Evolutionary conservation across 2,329 filamentous ascomycete genomes (phyloP), one percentile per base, ranked within the genome.

Genomic region (Colletotrichum trifolii): DNA sequence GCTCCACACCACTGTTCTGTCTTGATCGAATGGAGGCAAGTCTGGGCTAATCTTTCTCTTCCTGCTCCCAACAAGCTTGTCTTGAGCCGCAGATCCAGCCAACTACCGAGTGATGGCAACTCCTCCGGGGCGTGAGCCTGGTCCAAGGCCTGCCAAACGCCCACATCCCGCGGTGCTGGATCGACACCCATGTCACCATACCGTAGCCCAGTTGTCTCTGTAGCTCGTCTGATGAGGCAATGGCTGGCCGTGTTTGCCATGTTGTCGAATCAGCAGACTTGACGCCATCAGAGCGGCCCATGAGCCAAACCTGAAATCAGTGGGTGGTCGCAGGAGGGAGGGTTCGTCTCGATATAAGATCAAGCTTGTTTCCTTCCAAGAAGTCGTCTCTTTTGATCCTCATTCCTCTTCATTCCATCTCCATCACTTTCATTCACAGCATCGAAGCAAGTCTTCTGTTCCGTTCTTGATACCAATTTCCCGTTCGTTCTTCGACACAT

Each of bases 371-470:
- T 52, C 52, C 46, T 40, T 42, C 58, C 46, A 45, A 43, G 7
- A 43, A 2, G 12, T 15, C 15, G 17, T 6, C 10, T 25, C 25
- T 25, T 25, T 25, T 25, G 25, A 5, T 8, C 15, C 11, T 12
- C 25, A 35, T 47, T 17, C 3, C 7, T n/a, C 50, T 56, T 47
- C 36, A 57, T 42, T 17, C n/a, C 49, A 54, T 60, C 46, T 56
- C 38, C 58, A 63, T 63, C 36, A 48, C 62, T 57, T 63, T 57
- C 63, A 63, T 66, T 63, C 47, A 52, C 42, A 58, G 55, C 55
- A 54, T 38, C 42, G 63, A 66, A 66, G 63, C 58, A 47, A 66
- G 63, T 63, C 63, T 66, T 66, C 63, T 52, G n/a, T 66, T 63
- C 33, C 53, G 42, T 66, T 63, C 63, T 63, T 48, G 53, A 66